These are phyloP conservation scores for Lyophyllum atratum DNA, from an alignment of 768 basidiomycete genomes.

Conservation along the genomic window DNA sequence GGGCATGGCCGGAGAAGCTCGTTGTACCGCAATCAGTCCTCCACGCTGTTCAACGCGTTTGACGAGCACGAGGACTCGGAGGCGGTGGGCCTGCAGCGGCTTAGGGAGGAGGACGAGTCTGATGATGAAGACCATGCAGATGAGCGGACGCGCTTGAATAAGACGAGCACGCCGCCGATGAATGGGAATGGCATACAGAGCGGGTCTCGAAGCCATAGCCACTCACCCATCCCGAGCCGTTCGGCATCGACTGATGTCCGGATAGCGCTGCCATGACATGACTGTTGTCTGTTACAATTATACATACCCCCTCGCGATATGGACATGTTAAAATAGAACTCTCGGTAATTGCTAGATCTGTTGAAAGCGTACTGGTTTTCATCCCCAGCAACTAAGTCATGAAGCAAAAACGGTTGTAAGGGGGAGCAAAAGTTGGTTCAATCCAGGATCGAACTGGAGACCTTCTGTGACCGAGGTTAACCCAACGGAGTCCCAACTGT, in stretches of 20 bases:
- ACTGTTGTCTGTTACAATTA: constrained; percentile 2
- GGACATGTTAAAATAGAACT: constrained; percentile 19
- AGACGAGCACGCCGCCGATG: constrained; percentile 19
- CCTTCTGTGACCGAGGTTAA: constrained; percentile 43
- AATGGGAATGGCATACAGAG: constrained; percentile 23
- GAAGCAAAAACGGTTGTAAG: no score
- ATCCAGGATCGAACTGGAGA: constrained; percentile 46
- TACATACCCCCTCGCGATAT: constrained; percentile 14
- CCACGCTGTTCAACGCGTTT: constrained; percentile 76
- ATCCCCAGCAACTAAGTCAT: no score
- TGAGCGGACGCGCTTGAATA: constrained; percentile 44
- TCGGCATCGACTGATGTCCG: constrained; percentile 15
- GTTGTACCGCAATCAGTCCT: constrained; percentile 63
- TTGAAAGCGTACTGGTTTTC: neutral
- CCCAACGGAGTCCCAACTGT: no score
- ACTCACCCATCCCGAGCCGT: constrained; percentile 44
- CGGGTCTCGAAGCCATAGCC: constrained; percentile 56
- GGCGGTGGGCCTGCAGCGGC: constrained; percentile 58
- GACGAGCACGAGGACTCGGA: constrained; percentile 50
- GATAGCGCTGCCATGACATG: constrained; percentile 17
- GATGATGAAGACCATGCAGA: constrained; percentile 47
- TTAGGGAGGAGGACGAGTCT: constrained; percentile 71
- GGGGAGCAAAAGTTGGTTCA: constrained; percentile 41
- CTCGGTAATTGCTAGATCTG: constrained; percentile 11
- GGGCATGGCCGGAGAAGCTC: constrained; percentile 63